Conservation (phyloP, 2,329 filamentous ascomycete species). For the Phaeophleospora eucalypticola region DNA sequence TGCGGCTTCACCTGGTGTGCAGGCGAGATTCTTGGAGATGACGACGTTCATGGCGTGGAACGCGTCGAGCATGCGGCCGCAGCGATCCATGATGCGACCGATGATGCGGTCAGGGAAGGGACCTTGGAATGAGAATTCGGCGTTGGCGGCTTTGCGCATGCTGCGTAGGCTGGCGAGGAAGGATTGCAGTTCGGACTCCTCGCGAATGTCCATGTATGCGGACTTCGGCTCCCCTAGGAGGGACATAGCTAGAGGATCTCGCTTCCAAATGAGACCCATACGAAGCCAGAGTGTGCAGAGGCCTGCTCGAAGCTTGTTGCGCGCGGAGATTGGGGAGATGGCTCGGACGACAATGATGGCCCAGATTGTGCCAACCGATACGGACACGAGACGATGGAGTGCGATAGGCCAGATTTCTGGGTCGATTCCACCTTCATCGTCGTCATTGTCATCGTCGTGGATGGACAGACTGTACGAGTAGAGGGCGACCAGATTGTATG, state of each 20-base stretch:
- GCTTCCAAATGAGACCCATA: constrained; percentile 94
- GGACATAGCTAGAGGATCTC: constrained; percentile 77
- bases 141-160: constrained; percentile 67
- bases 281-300: constrained; percentile 88
- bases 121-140: constrained; percentile 82
- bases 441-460: constrained; percentile 71
- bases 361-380: constrained; percentile 84
- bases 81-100: constrained; percentile 70
- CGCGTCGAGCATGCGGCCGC: constrained; percentile 79
- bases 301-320: constrained; percentile 82
- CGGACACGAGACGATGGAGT: constrained; percentile 79
- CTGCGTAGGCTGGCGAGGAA: constrained; percentile 70
- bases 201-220: constrained; percentile 77
- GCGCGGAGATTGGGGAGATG: constrained; percentile 90
- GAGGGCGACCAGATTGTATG: constrained; percentile 90
- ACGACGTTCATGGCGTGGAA: constrained; percentile 97
- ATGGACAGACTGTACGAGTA: constrained; percentile 90
- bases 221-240: constrained; percentile 36
- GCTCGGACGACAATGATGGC: constrained; percentile 83
- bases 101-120: constrained; percentile 77
- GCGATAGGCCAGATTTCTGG: constrained; percentile 86
- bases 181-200: constrained; percentile 81
- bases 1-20: constrained; percentile 75
- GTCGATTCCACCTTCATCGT: constrained; percentile 77
- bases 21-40: constrained; percentile 71